phyloP scores from a whole-genome alignment of 768 basidiomycete genomes.

The Leccinum subgranulosum region DNA sequence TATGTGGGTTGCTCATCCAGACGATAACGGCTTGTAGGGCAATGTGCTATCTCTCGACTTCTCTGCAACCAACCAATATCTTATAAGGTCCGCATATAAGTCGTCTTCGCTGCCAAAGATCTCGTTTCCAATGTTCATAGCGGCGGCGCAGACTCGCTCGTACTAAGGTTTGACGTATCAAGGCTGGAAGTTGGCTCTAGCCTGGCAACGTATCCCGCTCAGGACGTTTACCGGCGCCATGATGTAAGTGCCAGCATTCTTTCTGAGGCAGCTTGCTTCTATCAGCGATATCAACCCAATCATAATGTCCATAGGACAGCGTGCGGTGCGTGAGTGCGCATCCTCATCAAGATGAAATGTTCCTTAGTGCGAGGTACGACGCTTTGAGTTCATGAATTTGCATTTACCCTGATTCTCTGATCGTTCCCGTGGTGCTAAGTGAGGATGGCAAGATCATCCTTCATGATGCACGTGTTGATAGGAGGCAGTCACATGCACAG shows the following conservation, averaged over 20 bases:
- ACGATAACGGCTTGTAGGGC: constrained; percentile 39
- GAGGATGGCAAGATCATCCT: constrained; percentile 68
- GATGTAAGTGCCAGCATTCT: constrained; percentile 21
- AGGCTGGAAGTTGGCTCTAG: constrained; percentile 26
- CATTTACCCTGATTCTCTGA: constrained; percentile 13
- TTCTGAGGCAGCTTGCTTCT: constrained; percentile 10
- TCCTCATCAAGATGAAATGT: constrained; percentile 63
- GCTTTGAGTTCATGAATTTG: constrained; percentile 12
- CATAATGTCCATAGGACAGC: constrained; percentile 46
- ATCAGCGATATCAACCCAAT: constrained; percentile 18
- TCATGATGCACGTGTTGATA: constrained; percentile 53
- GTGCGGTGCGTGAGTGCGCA: constrained; percentile 66
- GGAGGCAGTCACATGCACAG: constrained; percentile 38
- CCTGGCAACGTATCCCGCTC: constrained; percentile 12
- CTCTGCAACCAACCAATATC: constrained; percentile 59
- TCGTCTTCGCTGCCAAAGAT: constrained; percentile 12
- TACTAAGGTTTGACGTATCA: constrained; percentile 54
- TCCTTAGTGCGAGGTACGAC: constrained; percentile 63
- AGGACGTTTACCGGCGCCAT: constrained; percentile 31
- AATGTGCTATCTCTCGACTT: constrained; percentile 73
- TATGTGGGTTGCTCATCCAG: constrained; percentile 10
- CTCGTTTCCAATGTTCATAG: constrained; percentile 30
- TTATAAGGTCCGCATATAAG: constrained; percentile 55
- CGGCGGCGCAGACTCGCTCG: constrained; percentile 50
- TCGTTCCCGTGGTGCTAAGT: constrained; percentile 35